Evolutionary conservation across 2,329 filamentous ascomycete genomes (phyloP).

Genomic region (Fusarium dlaminii): DNA sequence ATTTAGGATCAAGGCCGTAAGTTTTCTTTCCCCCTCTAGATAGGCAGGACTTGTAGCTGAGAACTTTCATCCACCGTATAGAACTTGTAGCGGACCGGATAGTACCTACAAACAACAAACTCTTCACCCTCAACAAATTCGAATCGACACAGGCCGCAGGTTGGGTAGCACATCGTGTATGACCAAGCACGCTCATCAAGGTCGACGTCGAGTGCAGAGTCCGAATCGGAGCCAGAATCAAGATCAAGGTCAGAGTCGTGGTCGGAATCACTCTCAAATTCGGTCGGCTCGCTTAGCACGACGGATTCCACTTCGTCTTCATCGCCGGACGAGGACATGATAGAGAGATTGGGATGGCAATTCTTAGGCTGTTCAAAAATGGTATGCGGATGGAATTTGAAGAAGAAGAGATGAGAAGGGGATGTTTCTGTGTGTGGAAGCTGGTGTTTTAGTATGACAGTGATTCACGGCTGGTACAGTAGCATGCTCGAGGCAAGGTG

Average conservation of each 20-base stretch:
- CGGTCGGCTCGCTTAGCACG: background rate
- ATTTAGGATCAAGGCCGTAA: no score
- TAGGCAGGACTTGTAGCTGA: no score
- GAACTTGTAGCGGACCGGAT: background rate
- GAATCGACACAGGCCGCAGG: background rate
- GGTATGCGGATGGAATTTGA: background rate
- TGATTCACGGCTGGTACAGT: background rate
- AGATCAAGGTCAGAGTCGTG: no score
- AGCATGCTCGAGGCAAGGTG: background rate
- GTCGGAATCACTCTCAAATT: background rate
- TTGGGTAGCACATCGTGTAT: background rate
- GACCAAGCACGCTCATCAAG: background rate
- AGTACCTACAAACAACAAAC: background rate
- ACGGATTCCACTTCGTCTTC: background rate
- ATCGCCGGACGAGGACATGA: background rate
- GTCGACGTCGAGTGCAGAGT: background rate
- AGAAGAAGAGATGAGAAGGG: background rate
- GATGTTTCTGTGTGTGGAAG: background rate
- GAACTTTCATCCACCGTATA: no score
- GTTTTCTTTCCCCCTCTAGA: no score
- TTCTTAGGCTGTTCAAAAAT: background rate
- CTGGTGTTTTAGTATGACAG: background rate
- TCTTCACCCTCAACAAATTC: background rate
- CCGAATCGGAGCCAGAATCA: background rate
- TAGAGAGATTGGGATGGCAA: background rate